phyloP scores from a whole-genome alignment of 75 land plant species.

The Chamaecyparis obtusa region DNA sequence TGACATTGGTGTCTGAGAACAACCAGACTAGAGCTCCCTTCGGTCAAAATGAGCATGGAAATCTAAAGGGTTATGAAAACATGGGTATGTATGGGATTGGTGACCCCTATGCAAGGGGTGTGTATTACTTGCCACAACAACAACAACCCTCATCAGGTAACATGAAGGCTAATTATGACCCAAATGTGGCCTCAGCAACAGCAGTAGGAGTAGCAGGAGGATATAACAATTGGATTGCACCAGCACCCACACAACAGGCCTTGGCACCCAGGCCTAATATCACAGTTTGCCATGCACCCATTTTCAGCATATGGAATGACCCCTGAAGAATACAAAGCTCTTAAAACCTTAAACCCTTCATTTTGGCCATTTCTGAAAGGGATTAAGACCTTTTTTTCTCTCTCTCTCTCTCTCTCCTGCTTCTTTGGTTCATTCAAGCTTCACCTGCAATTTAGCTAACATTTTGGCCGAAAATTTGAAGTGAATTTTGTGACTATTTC shows the following conservation, averaged over 20 bases:
- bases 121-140: conserved; percentile 20
- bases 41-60: conserved; percentile 21
- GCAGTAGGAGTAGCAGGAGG: neutral
- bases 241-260: conserved; percentile 24
- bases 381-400: neutral
- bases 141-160: neutral
- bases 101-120: conserved; percentile 8
- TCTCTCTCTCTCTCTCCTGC: neutral
- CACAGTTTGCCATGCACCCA: conserved; percentile 33
- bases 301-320: conserved; percentile 55
- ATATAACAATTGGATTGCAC: conserved; percentile 23
- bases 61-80: conserved; percentile 12
- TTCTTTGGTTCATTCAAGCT: neutral
- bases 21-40: neutral
- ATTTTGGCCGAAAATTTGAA: neutral
- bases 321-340: conserved; percentile 6
- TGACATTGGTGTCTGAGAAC: conserved; percentile 1
- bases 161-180: neutral
- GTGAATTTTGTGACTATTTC: conserved; percentile 7
- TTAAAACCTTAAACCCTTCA: neutral
- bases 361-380: neutral
- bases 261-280: conserved; percentile 25
- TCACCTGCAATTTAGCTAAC: neutral
- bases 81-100: neutral
- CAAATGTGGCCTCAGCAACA: conserved; percentile 1